Conservation (phyloP, 2,329 filamentous ascomycete species). For the Aureobasidium musti region DNA sequence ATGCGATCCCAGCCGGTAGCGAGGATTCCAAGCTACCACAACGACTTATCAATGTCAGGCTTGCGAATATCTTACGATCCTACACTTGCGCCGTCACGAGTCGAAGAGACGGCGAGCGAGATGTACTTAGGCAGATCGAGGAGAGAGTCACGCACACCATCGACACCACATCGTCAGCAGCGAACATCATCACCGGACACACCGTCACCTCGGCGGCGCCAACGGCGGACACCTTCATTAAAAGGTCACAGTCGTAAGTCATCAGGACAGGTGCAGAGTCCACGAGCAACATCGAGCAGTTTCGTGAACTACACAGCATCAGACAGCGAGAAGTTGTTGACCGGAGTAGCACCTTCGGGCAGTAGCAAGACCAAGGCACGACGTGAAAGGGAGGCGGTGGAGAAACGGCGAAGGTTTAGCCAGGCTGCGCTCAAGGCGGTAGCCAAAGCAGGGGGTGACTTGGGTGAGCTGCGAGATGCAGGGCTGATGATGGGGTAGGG, state of each 20-base stretch:
- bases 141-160: conserved; percentile 34
- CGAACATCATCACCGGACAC: conserved; percentile 34
- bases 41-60: conserved; percentile 33
- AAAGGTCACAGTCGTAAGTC: conserved; percentile 16
- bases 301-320: conserved; percentile 91
- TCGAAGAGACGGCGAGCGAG: conserved; percentile 14
- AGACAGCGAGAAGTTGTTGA: conserved; percentile 77
- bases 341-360: conserved; percentile 86
- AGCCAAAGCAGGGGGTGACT: conserved; percentile 68
- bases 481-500: conserved; percentile 40
- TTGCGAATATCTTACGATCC: conserved; percentile 42
- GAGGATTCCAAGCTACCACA: not conserved
- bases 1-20: not conserved
- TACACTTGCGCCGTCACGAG: conserved; percentile 33
- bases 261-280: conserved; percentile 16
- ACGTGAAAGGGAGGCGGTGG: conserved; percentile 81
- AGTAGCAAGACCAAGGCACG: conserved; percentile 93
- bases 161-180: conserved; percentile 31
- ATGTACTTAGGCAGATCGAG: conserved; percentile 30
- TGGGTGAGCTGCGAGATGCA: conserved; percentile 48
- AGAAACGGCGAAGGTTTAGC: conserved; percentile 68
- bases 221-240: conserved; percentile 32
- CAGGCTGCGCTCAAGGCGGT: conserved; percentile 70
- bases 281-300: conserved; percentile 45
- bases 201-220: conserved; percentile 36